Evolutionary conservation across 139 green algal species (phyloP), one percentile per base, ranked within the genome.

Genomic region (Tetraselmis striata): DNA sequence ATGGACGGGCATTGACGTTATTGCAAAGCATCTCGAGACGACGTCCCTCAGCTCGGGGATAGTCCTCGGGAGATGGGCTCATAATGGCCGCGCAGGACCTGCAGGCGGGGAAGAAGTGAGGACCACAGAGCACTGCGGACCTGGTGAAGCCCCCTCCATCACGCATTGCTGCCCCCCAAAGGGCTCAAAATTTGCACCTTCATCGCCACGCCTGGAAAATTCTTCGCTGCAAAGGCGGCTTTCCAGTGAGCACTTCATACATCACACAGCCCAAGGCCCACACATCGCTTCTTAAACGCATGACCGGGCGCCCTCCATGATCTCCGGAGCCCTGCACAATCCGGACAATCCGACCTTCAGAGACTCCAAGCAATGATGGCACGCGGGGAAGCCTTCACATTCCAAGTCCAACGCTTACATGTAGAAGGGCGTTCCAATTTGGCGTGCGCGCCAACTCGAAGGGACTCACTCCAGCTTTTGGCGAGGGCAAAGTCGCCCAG

Each of bases 201-300:
- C 31, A 84, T 80, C 23, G 76, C 76, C 1, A 84, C 67, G 27
- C 75, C 26, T 30, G 30, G 30, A 26, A 84, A 80, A 45, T 58
- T 32, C 30, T 78, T 78, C 2, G 58, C 79, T 25, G 28, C 79
- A 28, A 83, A 83, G 2, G 79, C 58, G 18, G 79, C 79, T 83
- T 83, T 1, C 30, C 23, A 2, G 58, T 67, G 11, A 78, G 29
- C 58, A 78, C 29, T 45, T 83, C 79, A 32, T 78, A 83, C 25
- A 83, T 76, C 1, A 83, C 67, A 45, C 79, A 83, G 27, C 79
- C 79, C n/a, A 83, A 45, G 2, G 79, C 59, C 79, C 79, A 83
- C 58, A 83, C 23, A 45, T 83, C 79, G 1, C 58, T n/a, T 30
- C 59, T 83, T 83, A 45, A 67, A 83, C 24, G 28, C 30, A 45